Base-by-base conservation (phyloP, 495 filamentous ascomycete genomes). In the Bacidia rubella region DNA sequence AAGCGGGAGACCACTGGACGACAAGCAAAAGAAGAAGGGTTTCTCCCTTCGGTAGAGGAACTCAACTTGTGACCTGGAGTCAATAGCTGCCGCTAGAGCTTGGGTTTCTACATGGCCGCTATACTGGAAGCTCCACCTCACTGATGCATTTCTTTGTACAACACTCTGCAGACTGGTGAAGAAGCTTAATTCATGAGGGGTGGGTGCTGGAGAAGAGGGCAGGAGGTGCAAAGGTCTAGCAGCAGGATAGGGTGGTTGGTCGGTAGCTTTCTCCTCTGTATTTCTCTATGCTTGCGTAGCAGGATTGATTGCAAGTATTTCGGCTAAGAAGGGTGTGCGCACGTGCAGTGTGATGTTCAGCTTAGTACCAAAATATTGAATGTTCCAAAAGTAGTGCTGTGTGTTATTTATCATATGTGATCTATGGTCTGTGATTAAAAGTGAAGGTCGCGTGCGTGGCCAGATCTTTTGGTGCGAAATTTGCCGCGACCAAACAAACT, bases 21-120 rank as follows among this genome's bases (percentile, higher is more conserved):
- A 96, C 74, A 90, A 95, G 76, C 71, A 70, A 60, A 85, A 86
- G 72, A 85, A 81, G 74, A 97, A 97, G 85, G 92, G 92, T 43
- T 98, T 98, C 77, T 98, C 92, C 47, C 82, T 98, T 60, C 90
- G 90, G 72, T 93, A 89, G 75, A 43, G 47, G 11, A 41, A 22
- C 32, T 15, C 7, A 35, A 7, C 29, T 35, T 35, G 7, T 35
- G 29, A 5, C 5, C 29, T 15, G 7, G 29, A 7, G 29, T 35
- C 29, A 15, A 5, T 35, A 15, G 15, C 29, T 35, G 29, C 15
- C 29, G 15, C 29, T 35, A 7, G 29, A 35, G 29, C 29, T 35
- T 35, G 29, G 15, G 29, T 35, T 35, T 35, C 29, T 5, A 15
- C 29, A 7, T 35, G 29, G 15, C 29, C 29, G 15, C 7, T 35